These are phyloP conservation scores for Populus simonii DNA, from an alignment of 345 rosid genomes.

Conservation along the genomic window DNA sequence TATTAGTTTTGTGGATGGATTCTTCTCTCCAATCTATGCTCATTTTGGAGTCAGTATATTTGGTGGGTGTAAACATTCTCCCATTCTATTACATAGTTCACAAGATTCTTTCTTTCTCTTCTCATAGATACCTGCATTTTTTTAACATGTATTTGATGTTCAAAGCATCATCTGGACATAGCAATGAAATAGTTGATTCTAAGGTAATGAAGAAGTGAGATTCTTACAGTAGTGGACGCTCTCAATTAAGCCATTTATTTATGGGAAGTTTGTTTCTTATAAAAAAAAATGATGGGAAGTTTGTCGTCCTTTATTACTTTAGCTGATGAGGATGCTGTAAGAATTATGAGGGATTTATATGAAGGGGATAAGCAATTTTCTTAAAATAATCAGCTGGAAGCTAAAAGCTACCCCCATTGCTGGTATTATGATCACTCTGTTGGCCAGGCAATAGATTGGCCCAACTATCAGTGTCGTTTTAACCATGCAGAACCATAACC, in stretches of 20 bases:
- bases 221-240: neutral
- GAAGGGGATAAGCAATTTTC: neutral
- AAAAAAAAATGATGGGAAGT: too few species aligned
- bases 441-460: neutral
- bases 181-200: too few species aligned
- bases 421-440: neutral
- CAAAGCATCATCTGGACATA: neutral
- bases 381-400: neutral
- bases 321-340: too few species aligned
- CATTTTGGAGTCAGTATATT: conserved; percentile 65
- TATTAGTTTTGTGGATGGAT: conserved; percentile 62
- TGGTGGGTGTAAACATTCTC: conserved; percentile 31
- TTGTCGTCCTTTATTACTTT: too few species aligned
- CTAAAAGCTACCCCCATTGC: neutral
- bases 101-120: neutral
- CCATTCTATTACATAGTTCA: neutral
- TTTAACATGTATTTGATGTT: too few species aligned
- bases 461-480: neutral
- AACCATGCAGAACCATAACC: neutral
- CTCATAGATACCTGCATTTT: neutral
- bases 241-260: neutral
- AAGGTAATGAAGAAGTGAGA: too few species aligned
- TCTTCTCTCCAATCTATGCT: conserved; percentile 70
- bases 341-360: too few species aligned
- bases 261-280: too few species aligned